Percentiles rank a stretch among this genome's conserved stretches.
These are phyloP conservation scores for Fagopyrum homotropicum DNA, from an alignment of 148 eudicot species.

Conservation along the genomic window DNA sequence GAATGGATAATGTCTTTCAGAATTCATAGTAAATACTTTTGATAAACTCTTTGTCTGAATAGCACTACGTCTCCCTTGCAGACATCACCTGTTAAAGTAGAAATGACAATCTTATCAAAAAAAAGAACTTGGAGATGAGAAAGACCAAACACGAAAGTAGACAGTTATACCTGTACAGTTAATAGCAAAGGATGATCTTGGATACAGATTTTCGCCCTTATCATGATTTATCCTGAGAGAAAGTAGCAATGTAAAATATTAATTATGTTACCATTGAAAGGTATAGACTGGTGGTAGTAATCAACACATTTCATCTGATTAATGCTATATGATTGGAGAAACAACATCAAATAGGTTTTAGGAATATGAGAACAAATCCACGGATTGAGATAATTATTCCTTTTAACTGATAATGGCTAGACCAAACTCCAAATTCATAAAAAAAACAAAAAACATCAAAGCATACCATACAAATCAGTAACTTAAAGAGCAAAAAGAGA, in stretches of 20 bases:
- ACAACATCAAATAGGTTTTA: background rate
- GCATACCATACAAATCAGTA: background rate
- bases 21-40: conserved; percentile 27
- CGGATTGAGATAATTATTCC: background rate
- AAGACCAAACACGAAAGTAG: background rate
- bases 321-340: background rate
- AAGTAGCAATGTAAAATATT: conserved; percentile 1
- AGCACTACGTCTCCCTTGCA: conserved; percentile 83
- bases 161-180: conserved; percentile 64
- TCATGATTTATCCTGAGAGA: conserved; percentile 60
- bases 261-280: background rate
- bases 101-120: background rate
- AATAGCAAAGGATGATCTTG: conserved; percentile 59
- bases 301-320: background rate
- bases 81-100: conserved; percentile 58
- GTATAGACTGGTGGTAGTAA: background rate
- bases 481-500: background rate
- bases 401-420: background rate
- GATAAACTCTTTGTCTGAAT: conserved; percentile 71
- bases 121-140: background rate
- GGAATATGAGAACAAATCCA: background rate
- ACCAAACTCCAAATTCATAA: background rate
- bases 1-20: background rate
- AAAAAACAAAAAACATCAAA: background rate
- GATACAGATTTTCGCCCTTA: conserved; percentile 59